Conservation (phyloP, 2,329 filamentous ascomycete genomes). For the Cordyceps cicadae region DNA sequence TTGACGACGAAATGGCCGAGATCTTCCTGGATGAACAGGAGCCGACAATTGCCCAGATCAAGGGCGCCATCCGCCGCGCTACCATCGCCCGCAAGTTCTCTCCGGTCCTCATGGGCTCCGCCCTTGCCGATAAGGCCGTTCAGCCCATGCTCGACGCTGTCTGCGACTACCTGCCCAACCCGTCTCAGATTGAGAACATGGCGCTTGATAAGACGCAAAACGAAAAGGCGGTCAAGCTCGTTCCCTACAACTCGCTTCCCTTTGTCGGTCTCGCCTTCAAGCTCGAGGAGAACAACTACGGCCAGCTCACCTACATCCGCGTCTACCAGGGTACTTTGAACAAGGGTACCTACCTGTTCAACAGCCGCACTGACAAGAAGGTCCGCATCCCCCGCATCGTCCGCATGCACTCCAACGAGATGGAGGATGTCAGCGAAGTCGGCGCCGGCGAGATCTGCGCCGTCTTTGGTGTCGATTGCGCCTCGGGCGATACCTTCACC, state of each 20-base stretch:
- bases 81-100: constrained; percentile 88
- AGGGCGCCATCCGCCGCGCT: constrained; percentile 80
- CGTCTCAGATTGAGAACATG: constrained; percentile 77
- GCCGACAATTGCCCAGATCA: constrained; percentile 75
- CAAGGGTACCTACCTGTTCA: constrained; percentile 87
- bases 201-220: constrained; percentile 74
- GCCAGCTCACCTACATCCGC: constrained; percentile 94
- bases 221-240: constrained; percentile 75
- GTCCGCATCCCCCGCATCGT: constrained; percentile 95
- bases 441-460: constrained; percentile 97
- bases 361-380: constrained; percentile 90
- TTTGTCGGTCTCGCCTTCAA: constrained; percentile 98
- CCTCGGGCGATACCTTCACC: constrained; percentile 96
- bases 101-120: constrained; percentile 93
- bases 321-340: constrained; percentile 90
- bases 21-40: constrained; percentile 81
- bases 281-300: constrained; percentile 97
- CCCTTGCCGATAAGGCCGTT: constrained; percentile 86
- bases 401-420: constrained; percentile 98
- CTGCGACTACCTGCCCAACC: constrained; percentile 92
- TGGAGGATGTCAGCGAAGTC: constrained; percentile 92
- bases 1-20: constrained; percentile 96
- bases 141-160: constrained; percentile 97
- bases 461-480: constrained; percentile 95
- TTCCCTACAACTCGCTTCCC: constrained; percentile 87